These are phyloP conservation scores for Yamadazyma kanchanaburiensis DNA, from an alignment of 1,139 yeast species.

Conservation along the genomic window DNA sequence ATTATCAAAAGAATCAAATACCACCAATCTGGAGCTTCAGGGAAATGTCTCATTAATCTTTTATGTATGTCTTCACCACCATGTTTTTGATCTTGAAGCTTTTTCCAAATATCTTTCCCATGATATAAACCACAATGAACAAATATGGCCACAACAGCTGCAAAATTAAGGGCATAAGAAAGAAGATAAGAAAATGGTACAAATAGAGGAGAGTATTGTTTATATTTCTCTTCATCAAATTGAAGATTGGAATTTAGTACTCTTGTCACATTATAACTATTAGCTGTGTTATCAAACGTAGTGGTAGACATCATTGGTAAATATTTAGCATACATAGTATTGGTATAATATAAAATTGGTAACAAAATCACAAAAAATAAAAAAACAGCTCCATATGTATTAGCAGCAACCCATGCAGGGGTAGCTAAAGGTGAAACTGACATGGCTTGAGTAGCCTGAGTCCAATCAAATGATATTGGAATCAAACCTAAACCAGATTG, in stretches of 20 bases:
- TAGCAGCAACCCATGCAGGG: slow-evolving; percentile 28
- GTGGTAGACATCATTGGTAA: slow-evolving; percentile 52
- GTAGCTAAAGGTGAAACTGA: slow-evolving; percentile 23
- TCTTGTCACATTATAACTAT: slow-evolving; percentile 34
- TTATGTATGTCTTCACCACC: slow-evolving; percentile 51
- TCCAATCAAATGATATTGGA: slow-evolving; percentile 57
- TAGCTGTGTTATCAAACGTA: slow-evolving; percentile 47
- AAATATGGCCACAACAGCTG: slow-evolving; percentile 21
- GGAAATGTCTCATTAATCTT: slow-evolving; percentile 55
- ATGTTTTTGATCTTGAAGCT: slow-evolving; percentile 24
- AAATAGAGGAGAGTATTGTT: slow-evolving; percentile 45
- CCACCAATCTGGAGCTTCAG: slow-evolving; percentile 67
- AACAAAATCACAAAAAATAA: slow-evolving; percentile 41
- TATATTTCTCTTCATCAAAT: slow-evolving; percentile 38
- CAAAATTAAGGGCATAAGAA: slow-evolving; percentile 58
- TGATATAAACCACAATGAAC: slow-evolving; percentile 50
- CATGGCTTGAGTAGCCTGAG: slow-evolving; percentile 18
- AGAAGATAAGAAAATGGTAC: slow-evolving; percentile 39
- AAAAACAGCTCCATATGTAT: slow-evolving; percentile 31
- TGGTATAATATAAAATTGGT: slow-evolving; percentile 41
- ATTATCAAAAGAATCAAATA: slow-evolving; percentile 39
- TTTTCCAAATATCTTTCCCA: slow-evolving; percentile 46
- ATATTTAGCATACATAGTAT: slow-evolving; percentile 48
- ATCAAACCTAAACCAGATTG: slow-evolving; percentile 54
- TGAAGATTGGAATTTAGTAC: slow-evolving; percentile 36